These are phyloP conservation scores for Barnettozyma vustinii DNA, from an alignment of 805 yeast species.

Conservation along the genomic window DNA sequence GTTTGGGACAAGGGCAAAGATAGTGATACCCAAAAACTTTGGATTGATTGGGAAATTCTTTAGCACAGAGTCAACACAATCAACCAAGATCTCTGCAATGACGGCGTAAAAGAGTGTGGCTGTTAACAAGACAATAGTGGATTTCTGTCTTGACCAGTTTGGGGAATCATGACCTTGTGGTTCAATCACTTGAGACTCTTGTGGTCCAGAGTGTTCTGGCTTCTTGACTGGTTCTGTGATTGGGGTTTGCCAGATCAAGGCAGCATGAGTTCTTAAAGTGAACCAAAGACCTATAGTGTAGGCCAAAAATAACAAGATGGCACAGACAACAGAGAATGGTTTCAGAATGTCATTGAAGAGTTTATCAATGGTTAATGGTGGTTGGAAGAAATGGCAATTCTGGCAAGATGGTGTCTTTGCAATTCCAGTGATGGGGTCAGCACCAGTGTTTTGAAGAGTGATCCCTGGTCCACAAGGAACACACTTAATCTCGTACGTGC, in stretches of 20 bases:
- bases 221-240: constrained; percentile 27
- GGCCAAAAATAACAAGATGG: constrained; percentile 72
- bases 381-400: constrained; percentile 73
- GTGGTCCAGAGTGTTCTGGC: neutral
- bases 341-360: constrained; percentile 64
- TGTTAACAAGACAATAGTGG: constrained; percentile 72
- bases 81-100: constrained; percentile 91
- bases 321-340: constrained; percentile 81
- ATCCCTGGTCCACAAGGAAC: constrained; percentile 37
- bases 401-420: constrained; percentile 41
- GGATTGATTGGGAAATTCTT: constrained; percentile 78
- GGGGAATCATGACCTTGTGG: constrained; percentile 88
- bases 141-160: constrained; percentile 87
- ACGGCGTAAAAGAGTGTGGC: constrained; percentile 87
- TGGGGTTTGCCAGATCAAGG: constrained; percentile 86
- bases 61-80: constrained; percentile 87
- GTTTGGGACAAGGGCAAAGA: constrained; percentile 93
- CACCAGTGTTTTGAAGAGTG: constrained; percentile 1
- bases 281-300: constrained; percentile 88
- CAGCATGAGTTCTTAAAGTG: constrained; percentile 93
- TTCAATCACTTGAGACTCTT: constrained; percentile 9
- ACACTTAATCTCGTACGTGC: constrained; percentile 76
- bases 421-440: neutral
- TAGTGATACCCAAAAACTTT: constrained; percentile 86
- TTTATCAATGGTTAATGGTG: constrained; percentile 62